A percentile compares a stretch with the other conserved stretches of the same genome.
These are phyloP conservation scores for Poa pratensis DNA, from an alignment of 176 grass and related monocot genomes.

Conservation along the genomic window DNA sequence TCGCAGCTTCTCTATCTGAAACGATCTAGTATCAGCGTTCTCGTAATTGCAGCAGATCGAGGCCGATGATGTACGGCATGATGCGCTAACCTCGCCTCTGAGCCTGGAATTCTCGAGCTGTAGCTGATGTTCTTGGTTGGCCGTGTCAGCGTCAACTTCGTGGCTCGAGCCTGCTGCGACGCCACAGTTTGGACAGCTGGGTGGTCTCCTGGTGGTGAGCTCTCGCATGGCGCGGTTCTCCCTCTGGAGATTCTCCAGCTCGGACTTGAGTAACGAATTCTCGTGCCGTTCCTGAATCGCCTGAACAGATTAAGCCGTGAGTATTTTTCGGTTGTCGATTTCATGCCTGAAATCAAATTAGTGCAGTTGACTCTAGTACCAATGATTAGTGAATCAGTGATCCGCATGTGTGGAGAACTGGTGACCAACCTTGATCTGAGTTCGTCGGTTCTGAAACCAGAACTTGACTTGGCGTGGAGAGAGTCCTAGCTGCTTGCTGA, in stretches of 20 bases:
- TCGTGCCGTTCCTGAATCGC: conserved; percentile 83
- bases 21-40: conserved; percentile 27
- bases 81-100: conserved; percentile 61
- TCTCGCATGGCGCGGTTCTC: conserved; percentile 72
- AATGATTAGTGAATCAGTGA: no score
- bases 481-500: conserved; percentile 75
- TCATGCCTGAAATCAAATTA: neutral
- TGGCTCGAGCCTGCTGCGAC: conserved; percentile 45
- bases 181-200: conserved; percentile 59
- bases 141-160: neutral
- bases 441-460: conserved; percentile 95
- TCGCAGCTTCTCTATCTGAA: conserved; percentile 67
- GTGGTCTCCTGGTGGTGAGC: conserved; percentile 50
- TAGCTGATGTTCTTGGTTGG: conserved; percentile 57
- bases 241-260: conserved; percentile 78
- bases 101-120: conserved; percentile 71
- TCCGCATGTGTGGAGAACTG: neutral
- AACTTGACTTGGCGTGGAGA: conserved; percentile 89
- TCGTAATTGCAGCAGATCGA: neutral
- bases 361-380: neutral
- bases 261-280: conserved; percentile 80
- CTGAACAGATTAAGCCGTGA: conserved; percentile 34
- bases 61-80: neutral
- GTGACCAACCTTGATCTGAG: conserved; percentile 79
- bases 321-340: neutral